A percentile compares a stretch with the other conserved stretches of the same genome.
Conservation (phyloP, 768 basidiomycete genomes). For the Rhizopogon vesiculosus region DNA sequence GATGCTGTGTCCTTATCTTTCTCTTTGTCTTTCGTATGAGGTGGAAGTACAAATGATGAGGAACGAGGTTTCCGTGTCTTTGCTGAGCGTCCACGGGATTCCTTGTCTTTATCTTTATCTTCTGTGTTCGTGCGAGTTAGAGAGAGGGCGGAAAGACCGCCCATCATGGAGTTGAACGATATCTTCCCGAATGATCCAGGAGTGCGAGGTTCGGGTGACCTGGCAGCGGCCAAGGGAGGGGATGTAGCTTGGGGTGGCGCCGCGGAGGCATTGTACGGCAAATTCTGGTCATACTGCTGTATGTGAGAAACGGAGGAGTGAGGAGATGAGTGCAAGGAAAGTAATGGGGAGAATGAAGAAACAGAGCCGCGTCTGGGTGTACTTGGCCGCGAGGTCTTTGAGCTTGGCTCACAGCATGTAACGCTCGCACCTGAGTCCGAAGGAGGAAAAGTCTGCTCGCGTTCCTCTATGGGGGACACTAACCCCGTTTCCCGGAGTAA, state of each 20-base stretch:
- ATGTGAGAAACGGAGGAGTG: slow-evolving; percentile 13
- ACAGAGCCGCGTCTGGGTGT: slow-evolving; percentile 19
- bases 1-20: slow-evolving; percentile 33
- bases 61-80: slow-evolving; percentile 41
- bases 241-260: slow-evolving; percentile 4
- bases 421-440: background rate
- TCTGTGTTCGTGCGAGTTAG: slow-evolving; percentile 52
- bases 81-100: slow-evolving; percentile 48
- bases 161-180: slow-evolving; percentile 68
- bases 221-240: slow-evolving; percentile 23
- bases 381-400: slow-evolving; percentile 14
- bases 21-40: slow-evolving; percentile 26
- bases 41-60: slow-evolving; percentile 40
- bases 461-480: slow-evolving; percentile 13
- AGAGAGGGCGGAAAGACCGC: slow-evolving; percentile 59
- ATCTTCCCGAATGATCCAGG: slow-evolving; percentile 56
- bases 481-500: slow-evolving; percentile 13
- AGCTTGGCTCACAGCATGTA: slow-evolving; percentile 1
- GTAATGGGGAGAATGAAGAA: slow-evolving; percentile 18
- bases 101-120: slow-evolving; percentile 39
- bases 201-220: slow-evolving; percentile 34
- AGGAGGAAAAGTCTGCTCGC: background rate
- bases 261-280: slow-evolving; percentile 5
- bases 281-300: slow-evolving; percentile 14
- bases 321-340: slow-evolving; percentile 17